A percentile compares a stretch with the other conserved stretches of the same genome.
phyloP scores from a whole-genome alignment of 768 basidiomycete genomes.

The Hericium coralloides region DNA sequence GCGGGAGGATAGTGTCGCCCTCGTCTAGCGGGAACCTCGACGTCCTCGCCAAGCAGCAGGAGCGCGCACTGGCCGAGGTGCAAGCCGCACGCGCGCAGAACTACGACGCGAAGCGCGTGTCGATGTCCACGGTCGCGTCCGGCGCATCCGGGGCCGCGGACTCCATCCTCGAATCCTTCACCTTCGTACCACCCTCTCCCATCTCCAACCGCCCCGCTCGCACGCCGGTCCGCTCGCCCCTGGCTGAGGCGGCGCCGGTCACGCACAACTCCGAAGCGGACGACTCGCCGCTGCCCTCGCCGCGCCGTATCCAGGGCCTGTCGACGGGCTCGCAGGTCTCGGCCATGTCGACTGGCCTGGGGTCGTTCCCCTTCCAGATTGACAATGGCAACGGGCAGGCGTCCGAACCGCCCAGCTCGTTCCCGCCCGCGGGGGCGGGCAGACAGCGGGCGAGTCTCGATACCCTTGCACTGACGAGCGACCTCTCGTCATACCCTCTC shows the following conservation, averaged over 20 bases:
- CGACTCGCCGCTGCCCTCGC: slow-evolving; percentile 27
- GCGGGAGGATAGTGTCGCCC: slow-evolving; percentile 52
- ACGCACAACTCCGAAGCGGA: neutral
- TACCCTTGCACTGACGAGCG: slow-evolving; percentile 74
- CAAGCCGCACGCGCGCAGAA: slow-evolving; percentile 34
- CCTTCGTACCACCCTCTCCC: slow-evolving; percentile 83
- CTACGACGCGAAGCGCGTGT: slow-evolving; percentile 27
- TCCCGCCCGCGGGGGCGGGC: slow-evolving; percentile 15
- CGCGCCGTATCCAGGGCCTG: slow-evolving; percentile 56
- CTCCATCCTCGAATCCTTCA: slow-evolving; percentile 81
- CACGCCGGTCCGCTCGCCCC: slow-evolving; percentile 67
- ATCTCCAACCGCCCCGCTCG: slow-evolving; percentile 75
- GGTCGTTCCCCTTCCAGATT: slow-evolving; percentile 83
- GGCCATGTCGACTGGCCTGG: slow-evolving; percentile 71
- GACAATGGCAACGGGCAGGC: slow-evolving; percentile 38
- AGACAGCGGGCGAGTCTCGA: slow-evolving; percentile 77
- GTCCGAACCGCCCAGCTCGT: neutral
- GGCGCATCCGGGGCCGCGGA: slow-evolving; percentile 65
- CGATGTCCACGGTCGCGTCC: slow-evolving; percentile 42
- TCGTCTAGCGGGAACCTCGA: slow-evolving; percentile 17
- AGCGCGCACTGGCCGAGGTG: slow-evolving; percentile 48
- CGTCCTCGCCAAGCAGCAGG: slow-evolving; percentile 58
- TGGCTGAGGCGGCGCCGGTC: slow-evolving; percentile 39
- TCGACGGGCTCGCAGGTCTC: slow-evolving; percentile 73
- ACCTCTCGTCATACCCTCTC: slow-evolving; percentile 77